Conservation (phyloP, 306 rosid genomes). For the Rubus idaeus region DNA sequence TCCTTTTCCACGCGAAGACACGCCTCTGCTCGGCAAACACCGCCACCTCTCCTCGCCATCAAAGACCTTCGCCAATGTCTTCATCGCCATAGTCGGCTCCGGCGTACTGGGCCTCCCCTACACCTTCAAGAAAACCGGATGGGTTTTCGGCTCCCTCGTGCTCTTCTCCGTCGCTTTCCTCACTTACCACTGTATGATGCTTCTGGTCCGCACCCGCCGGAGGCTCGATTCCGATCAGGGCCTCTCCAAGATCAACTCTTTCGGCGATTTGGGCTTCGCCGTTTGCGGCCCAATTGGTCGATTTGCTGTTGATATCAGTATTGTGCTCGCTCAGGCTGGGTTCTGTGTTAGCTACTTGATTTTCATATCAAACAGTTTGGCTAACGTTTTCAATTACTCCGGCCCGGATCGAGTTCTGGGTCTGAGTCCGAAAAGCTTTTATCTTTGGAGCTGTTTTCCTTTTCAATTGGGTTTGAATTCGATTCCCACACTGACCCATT, state of each 20-base stretch:
- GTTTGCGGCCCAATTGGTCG: conserved; percentile 56
- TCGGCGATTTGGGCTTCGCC: conserved; percentile 65
- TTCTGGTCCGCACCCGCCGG: conserved; percentile 60
- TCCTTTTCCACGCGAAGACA: conserved; percentile 46
- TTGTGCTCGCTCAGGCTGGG: conserved; percentile 64
- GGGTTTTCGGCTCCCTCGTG: conserved; percentile 51
- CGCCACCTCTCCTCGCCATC: conserved; percentile 45
- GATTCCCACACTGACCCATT: conserved; percentile 57
- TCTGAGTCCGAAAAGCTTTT: conserved; percentile 42
- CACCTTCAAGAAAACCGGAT: conserved; percentile 64
- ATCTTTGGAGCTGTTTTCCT: conserved; percentile 64
- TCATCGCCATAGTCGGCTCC: conserved; percentile 68
- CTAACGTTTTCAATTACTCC: conserved; percentile 25
- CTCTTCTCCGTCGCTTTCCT: conserved; percentile 50
- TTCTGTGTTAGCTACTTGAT: conserved; percentile 72
- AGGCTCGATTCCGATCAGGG: conserved; percentile 44
- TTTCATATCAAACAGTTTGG: conserved; percentile 54
- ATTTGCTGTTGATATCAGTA: conserved; percentile 55
- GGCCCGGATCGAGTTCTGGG: conserved; percentile 32
- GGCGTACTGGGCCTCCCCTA: conserved; percentile 77
- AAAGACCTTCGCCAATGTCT: conserved; percentile 68
- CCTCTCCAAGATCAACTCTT: conserved; percentile 49
- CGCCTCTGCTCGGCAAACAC: conserved; percentile 48
- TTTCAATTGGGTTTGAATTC: conserved; percentile 71
- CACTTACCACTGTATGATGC: conserved; percentile 78